Evolutionary conservation across 768 basidiomycete species (phyloP), one percentile per base, ranked within the genome.

Genomic region (Chlorophyllum brunneum): DNA sequence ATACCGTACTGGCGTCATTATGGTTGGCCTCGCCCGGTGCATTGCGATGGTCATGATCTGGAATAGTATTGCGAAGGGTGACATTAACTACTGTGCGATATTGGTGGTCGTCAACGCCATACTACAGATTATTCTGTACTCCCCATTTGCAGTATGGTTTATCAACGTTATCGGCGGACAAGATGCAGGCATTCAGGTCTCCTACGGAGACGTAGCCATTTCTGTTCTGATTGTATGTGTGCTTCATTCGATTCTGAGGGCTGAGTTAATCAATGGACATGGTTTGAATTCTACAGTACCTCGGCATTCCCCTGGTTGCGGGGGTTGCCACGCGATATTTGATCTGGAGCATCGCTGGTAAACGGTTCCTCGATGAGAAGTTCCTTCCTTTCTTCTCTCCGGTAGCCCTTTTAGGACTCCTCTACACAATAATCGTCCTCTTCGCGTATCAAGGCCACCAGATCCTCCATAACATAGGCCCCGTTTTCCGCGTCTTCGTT

Each of bases 41-140:
- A 83, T 81, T 49, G 83, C 85, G 2, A 85, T 85, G 85, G 85
- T 88, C 55, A 80, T 88, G 71, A 85, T 93, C 38, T 92, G 89
- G 90, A 88, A 86, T 58, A 76, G 80, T 45, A 75, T 92, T 5
- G 87, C 34, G 13, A 36, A 36, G 16, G 34, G 34, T 11, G 4
- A 36, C 16, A 5, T 36, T 5, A 16, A 36, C 15, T 36, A 36
- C 34, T 36, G 34, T 36, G 34, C 34, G 15, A 36, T 36, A 11
- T 16, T 93, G 5, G 89, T 93, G 40, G 82, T 88, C 40, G 67
- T 90, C 61, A 93, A 95, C 63, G 86, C 88, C 3, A 57, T 86
- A 4, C 69, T 95, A 30, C 92, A 93, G 65, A 87, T 92, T 26
- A 66, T 83, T 2, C 73, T 92, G 8, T 89, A 83, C 67, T 83